phyloP scores from a whole-genome alignment of 352 stramenopile species.

The Phytophthora litchii region DNA sequence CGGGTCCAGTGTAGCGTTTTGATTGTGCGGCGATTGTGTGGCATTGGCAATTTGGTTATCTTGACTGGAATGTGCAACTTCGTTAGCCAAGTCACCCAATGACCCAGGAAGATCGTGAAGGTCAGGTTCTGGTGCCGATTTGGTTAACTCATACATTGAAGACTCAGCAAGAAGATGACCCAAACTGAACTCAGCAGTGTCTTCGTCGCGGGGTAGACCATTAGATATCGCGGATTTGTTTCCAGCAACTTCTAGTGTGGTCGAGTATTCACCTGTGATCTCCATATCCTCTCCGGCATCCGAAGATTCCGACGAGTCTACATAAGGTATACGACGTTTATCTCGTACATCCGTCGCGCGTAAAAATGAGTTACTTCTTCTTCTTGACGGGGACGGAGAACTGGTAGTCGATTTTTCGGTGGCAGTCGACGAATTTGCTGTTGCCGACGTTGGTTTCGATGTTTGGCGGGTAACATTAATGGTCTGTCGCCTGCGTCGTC shows the following conservation, averaged over 20 bases:
- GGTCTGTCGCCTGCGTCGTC: slow-evolving; percentile 54
- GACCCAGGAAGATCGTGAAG: slow-evolving; percentile 32
- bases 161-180: slow-evolving; percentile 63
- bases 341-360: slow-evolving; percentile 25
- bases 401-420: slow-evolving; percentile 8
- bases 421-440: slow-evolving; percentile 14
- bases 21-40: slow-evolving; percentile 23
- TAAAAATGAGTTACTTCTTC: slow-evolving; percentile 54
- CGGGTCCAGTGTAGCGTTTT: slow-evolving; percentile 58
- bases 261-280: slow-evolving; percentile 80
- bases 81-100: slow-evolving; percentile 32
- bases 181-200: slow-evolving; percentile 72
- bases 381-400: slow-evolving; percentile 13
- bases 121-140: slow-evolving; percentile 28
- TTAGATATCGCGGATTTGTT: slow-evolving; percentile 10
- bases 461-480: slow-evolving; percentile 31
- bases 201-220: slow-evolving; percentile 37
- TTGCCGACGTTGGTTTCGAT: slow-evolving; percentile 3
- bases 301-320: slow-evolving; percentile 79
- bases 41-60: slow-evolving; percentile 8
- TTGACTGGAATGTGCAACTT: slow-evolving; percentile 31
- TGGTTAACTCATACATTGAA: slow-evolving; percentile 46
- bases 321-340: slow-evolving; percentile 54
- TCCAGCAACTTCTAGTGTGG: slow-evolving; percentile 16
- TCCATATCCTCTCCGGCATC: slow-evolving; percentile 88